Evolutionary conservation across 1,284 basidiomycete genomes (phyloP).

Genomic region (Fistulina hepatica): DNA sequence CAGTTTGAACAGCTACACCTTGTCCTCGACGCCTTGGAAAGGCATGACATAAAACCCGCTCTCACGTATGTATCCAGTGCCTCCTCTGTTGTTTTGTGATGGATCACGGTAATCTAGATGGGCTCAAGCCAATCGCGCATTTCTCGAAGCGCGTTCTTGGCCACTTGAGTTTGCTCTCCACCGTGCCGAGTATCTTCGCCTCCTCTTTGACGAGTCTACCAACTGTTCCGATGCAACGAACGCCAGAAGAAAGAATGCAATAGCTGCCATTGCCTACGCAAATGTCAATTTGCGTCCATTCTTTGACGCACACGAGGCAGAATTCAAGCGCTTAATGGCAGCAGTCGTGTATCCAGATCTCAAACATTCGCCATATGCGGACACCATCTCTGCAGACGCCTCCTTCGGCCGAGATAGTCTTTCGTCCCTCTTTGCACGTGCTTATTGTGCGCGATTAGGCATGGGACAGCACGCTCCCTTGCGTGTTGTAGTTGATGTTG

Average conservation of each 20-base stretch:
- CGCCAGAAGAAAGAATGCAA: no score
- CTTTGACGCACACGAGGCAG: constrained; percentile 48
- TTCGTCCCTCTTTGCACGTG: constrained; percentile 74
- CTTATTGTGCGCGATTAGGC: constrained; percentile 80
- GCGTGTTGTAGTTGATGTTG: constrained; percentile 81
- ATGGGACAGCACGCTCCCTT: constrained; percentile 85
- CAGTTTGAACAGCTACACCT: constrained; percentile 65
- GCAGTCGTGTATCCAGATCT: constrained; percentile 58
- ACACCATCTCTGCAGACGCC: constrained; percentile 54
- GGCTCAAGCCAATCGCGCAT: constrained; percentile 56
- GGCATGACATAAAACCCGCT: constrained; percentile 61
- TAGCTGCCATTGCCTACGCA: constrained; percentile 68
- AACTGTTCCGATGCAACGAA: constrained; percentile 43
- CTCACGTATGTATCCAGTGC: constrained; percentile 44
- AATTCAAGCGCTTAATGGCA: constrained; percentile 71
- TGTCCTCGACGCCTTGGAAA: constrained; percentile 60
- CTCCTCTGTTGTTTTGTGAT: constrained; percentile 3
- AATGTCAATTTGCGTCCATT: constrained; percentile 57
- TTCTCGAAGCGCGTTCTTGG: constrained; percentile 59
- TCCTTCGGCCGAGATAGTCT: constrained; percentile 30
- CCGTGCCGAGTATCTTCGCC: constrained; percentile 72
- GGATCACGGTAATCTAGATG: constrained; percentile 40
- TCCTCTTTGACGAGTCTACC: no score
- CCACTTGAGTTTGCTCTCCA: constrained; percentile 81
- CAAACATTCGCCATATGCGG: constrained; percentile 64